phyloP scores from a whole-genome alignment of 306 rosid genomes.

The Dryas octopetala region DNA sequence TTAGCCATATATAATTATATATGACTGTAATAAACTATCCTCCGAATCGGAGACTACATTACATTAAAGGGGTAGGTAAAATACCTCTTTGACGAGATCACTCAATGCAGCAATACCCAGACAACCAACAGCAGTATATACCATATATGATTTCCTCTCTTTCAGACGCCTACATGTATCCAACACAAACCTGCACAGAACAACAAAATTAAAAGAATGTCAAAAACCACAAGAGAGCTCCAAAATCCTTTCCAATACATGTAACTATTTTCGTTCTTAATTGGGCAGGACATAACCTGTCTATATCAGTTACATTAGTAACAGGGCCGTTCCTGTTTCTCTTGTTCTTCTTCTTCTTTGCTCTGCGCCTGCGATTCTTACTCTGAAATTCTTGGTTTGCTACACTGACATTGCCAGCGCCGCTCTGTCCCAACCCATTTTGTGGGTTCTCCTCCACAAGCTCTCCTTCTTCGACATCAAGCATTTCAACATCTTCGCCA shows the following conservation, averaged over 20 bases:
- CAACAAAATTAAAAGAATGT: slow-evolving; percentile 16
- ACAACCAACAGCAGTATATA: slow-evolving; percentile 87
- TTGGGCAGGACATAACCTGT: slow-evolving; percentile 50
- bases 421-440: slow-evolving; percentile 29
- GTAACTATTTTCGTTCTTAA: not conserved
- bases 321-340: slow-evolving; percentile 40
- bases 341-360: slow-evolving; percentile 68
- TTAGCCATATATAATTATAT: not conserved
- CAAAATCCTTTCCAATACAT: not conserved
- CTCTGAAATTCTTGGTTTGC: slow-evolving; percentile 32
- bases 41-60: no score
- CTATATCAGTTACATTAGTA: slow-evolving; percentile 38
- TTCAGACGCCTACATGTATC: slow-evolving; percentile 62
- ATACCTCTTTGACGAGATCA: slow-evolving; percentile 84
- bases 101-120: slow-evolving; percentile 71
- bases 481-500: slow-evolving; percentile 74
- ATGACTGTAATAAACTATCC: no score
- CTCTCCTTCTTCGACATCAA: slow-evolving; percentile 87
- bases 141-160: slow-evolving; percentile 85
- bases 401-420: slow-evolving; percentile 25
- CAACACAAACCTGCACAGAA: slow-evolving; percentile 67
- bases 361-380: slow-evolving; percentile 41
- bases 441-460: slow-evolving; percentile 42
- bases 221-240: slow-evolving; percentile 15
- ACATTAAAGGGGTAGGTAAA: not conserved